Base-by-base conservation (phyloP, 805 yeast species). In the Saturnispora saitoi region DNA sequence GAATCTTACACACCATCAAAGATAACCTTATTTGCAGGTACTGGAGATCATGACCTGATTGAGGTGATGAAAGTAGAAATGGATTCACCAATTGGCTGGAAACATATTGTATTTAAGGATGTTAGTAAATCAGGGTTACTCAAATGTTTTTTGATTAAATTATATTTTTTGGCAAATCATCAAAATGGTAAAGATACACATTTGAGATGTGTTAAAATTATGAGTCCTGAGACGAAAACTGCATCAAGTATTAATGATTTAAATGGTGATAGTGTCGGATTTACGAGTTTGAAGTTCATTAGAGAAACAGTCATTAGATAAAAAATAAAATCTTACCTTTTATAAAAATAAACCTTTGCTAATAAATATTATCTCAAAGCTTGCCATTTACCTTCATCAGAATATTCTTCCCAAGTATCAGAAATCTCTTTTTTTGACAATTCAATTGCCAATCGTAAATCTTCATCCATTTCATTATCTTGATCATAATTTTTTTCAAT, bases 151-250 rank as follows among this genome's bases (percentile, higher is more conserved):
- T 67, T 81, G 53, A 65, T 88, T 11, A 75, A 85, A 51, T 55
- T 89, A 14, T 61, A 74, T n/a, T 71, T 88, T 5, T 61, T 77
- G 8, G 76, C 86, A 1, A 93, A 95, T 58, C 96, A 88, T 58
- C 97, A 90, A 60, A 89, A 87, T 60, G 99, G 99, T 42, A 93
- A 91, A 60, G 99, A 93, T 63, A 83, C 96, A 0, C 98, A 89
- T 62, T 70, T 93, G 10, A 67, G 99, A 26, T 83, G 89, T 0
- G 71, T 90, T 15, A 78, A 79, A 70, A 63, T 86, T 57, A 69
- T 80, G 63, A 68, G 77, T 8, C 74, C 74, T 5, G 56, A 59
- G 15, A 56, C 58, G 10, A 62, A 51, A 37, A 54, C 59, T 5
- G 51, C 61, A 50, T 49, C 54, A 32, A 48, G 58, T 24, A 58